A percentile compares a stretch with the other conserved stretches of the same genome.
Conservation (phyloP, 371 early-diverging fungal genomes). For the Mucor ambiguus region DNA sequence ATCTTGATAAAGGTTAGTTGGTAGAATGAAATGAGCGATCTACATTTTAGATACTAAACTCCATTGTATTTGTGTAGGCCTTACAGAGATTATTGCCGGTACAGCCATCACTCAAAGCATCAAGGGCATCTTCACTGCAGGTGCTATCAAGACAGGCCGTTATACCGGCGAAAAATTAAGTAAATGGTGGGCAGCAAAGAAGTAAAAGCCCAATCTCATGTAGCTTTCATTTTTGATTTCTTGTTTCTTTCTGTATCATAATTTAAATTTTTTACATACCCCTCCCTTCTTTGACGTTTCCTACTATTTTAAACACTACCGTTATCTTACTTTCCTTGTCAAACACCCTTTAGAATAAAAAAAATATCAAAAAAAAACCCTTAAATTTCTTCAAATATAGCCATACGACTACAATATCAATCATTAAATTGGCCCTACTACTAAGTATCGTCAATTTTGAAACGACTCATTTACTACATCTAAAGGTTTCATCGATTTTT, state of each 20-base stretch:
- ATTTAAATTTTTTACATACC: constrained; percentile 10
- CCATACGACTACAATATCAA: background rate
- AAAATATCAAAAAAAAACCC: constrained; percentile 3
- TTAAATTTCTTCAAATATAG: constrained; percentile 12
- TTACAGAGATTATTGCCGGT: constrained; percentile 47
- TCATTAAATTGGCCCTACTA: too few relatives aligned
- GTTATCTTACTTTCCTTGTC: background rate
- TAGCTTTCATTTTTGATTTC: background rate
- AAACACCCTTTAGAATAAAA: constrained; percentile 8
- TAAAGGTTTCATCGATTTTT: background rate
- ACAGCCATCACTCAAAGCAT: constrained; percentile 90
- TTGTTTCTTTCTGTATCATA: background rate
- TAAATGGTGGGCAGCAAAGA: constrained; percentile 64
- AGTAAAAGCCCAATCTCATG: constrained; percentile 22
- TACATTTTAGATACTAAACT: background rate
- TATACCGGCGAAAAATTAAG: constrained; percentile 80
- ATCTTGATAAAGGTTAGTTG: constrained; percentile 42
- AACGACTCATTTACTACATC: background rate
- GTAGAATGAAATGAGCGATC: background rate
- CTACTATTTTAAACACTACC: background rate
- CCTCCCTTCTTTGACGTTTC: background rate
- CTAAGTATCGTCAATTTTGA: too few relatives aligned
- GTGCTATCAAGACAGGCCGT: constrained; percentile 65
- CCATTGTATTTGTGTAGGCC: constrained; percentile 19
- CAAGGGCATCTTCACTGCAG: constrained; percentile 94